Evolutionary conservation across 2,329 filamentous ascomycete species (phyloP).

Genomic region (Penicillium occitanis): DNA sequence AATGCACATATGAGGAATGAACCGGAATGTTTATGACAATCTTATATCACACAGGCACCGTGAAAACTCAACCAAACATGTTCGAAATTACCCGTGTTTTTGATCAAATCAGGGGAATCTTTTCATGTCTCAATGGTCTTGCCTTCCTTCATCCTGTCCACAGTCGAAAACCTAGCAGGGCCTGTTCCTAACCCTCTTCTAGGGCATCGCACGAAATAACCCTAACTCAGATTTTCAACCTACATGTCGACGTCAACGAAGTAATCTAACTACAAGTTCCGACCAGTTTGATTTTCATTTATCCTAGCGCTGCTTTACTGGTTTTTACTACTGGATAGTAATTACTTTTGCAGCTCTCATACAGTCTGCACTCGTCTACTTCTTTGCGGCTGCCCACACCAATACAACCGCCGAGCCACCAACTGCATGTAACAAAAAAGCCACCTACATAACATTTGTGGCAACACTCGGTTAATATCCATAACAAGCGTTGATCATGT

Average conservation of each 20-base stretch:
- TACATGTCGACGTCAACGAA: not conserved
- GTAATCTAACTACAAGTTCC: not conserved
- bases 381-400: not conserved
- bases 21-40: not conserved
- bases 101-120: not conserved
- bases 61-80: not conserved
- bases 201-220: not conserved
- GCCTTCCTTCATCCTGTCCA: not conserved
- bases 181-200: not conserved
- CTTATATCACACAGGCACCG: not conserved
- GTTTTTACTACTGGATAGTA: no score
- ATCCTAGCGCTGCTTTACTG: no score
- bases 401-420: not conserved
- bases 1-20: slow-evolving; percentile 16
- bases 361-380: not conserved
- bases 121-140: not conserved
- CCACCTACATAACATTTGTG: not conserved
- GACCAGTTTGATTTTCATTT: not conserved
- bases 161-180: not conserved
- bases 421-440: not conserved
- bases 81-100: not conserved
- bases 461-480: not conserved
- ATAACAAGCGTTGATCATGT: not conserved
- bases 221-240: not conserved
- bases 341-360: not conserved